Base-by-base conservation (phyloP, 768 basidiomycete genomes). In the Fomitopsis pulvina region DNA sequence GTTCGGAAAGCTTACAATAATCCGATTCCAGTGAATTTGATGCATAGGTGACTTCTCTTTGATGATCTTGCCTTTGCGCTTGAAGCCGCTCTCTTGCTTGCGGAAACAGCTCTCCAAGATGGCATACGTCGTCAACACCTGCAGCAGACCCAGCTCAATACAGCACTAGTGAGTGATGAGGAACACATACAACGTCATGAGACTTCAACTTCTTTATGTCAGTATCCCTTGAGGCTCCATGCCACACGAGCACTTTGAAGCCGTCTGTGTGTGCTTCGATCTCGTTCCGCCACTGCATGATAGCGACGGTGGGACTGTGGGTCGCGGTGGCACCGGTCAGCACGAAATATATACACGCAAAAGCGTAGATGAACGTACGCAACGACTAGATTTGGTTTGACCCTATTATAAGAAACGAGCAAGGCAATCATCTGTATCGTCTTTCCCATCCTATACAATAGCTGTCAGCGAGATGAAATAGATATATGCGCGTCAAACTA, bases 381-480 rank as follows among this genome's bases (percentile, higher is more conserved):
- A 25, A 99, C 77, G 27, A 99, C 90, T 20, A 99, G 77, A 57
- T 93, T 95, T 2, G 93, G 92, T 63, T 80, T 86, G 52, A 74
- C 52, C 2, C 60, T 68, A 42, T 76, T 63, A 59, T 93, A 90
- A 1, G 86, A 81, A 4, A 94, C 80, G 30, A 99, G 74, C 32
- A 98, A 74, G 1, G 93, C 78, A 44, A 99, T 94, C 56, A 93
- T 92, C 63, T 99, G 96, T 52, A 99, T 98, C 0, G 95, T 99
- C 68, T 93, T 92, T 12, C 87, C 88, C 90, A 93, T 92, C 18
- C 87, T 86, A 55, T 14, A 38, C n/a, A 45, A 30, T 18, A 16
- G n/a, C 18, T 38, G 1, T 28, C 22, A 21, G 32, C 20, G n/a
- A 26, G 50, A 51, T 43, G 10, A 29, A 49, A 50, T 6, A 45